Conservation (phyloP, 306 rosid species). For the Cajanus cajan region DNA sequence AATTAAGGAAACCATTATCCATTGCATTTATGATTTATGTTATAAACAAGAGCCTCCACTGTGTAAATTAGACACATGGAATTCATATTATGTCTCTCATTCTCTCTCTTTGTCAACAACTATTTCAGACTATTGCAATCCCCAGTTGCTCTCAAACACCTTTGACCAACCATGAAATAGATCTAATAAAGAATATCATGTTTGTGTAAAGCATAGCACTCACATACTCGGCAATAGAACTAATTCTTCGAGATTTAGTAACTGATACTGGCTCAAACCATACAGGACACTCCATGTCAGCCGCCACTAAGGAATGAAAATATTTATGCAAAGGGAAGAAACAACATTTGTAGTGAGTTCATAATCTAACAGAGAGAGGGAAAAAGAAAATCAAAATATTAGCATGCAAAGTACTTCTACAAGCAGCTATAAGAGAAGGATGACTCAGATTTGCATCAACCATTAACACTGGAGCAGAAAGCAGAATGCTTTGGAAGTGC, state of each 20-base stretch:
- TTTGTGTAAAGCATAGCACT: slow-evolving; percentile 44
- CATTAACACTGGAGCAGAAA: slow-evolving; percentile 68
- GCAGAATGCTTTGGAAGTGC: slow-evolving; percentile 49
- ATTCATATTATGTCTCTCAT: neutral
- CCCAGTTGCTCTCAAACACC: slow-evolving; percentile 22
- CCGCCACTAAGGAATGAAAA: slow-evolving; percentile 58
- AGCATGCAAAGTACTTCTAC: slow-evolving; percentile 54
- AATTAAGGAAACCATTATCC: neutral
- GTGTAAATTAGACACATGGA: neutral
- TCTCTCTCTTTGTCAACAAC: neutral
- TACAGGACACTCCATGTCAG: slow-evolving; percentile 59
- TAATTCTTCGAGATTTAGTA: slow-evolving; percentile 78
- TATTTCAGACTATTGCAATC: slow-evolving; percentile 9
- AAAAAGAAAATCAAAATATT: slow-evolving; percentile 18
- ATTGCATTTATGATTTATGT: neutral
- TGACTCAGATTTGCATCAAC: slow-evolving; percentile 78
- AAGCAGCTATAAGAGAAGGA: slow-evolving; percentile 65
- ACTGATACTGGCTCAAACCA: slow-evolving; percentile 98
- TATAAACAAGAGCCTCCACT: neutral
- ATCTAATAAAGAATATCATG: neutral
- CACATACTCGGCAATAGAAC: slow-evolving; percentile 69
- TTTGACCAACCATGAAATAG: neutral
- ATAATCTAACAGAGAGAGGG: slow-evolving; percentile 1
- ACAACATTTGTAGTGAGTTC: slow-evolving; percentile 10
- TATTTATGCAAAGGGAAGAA: slow-evolving; percentile 21